A percentile compares a stretch with the other conserved stretches of the same genome.
Conservation (phyloP, 441 rosid genomes). For the Populus hybrid region DNA sequence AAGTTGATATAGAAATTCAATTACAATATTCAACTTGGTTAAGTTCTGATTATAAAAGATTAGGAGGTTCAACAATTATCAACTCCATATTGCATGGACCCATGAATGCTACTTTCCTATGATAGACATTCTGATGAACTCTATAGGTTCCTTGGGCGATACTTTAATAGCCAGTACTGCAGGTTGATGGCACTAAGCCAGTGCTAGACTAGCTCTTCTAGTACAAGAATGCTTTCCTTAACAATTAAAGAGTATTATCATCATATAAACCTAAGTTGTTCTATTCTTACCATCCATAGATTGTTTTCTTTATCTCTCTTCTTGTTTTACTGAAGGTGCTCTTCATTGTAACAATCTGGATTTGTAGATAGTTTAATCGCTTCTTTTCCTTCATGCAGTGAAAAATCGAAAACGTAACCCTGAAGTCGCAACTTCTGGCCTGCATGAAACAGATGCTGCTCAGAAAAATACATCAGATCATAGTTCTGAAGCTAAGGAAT, state of each 20-base stretch:
- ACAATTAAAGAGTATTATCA: not conserved
- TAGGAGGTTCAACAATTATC: not conserved
- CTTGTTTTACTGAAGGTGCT: slow-evolving; percentile 9
- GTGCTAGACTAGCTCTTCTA: not conserved
- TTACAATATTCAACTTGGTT: not conserved
- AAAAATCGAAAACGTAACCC: slow-evolving; percentile 39
- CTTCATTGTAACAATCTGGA: not conserved
- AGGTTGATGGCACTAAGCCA: not conserved
- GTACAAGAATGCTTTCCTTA: not conserved
- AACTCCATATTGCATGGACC: not conserved
- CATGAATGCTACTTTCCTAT: not conserved
- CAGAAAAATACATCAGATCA: slow-evolving; percentile 22
- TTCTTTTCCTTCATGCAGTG: slow-evolving; percentile 42
- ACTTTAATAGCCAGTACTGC: not conserved
- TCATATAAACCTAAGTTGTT: not conserved
- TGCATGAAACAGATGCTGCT: slow-evolving; percentile 30
- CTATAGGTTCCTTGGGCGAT: not conserved
- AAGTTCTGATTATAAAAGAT: not conserved
- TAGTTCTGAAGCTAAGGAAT: slow-evolving; percentile 32
- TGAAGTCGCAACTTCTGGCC: slow-evolving; percentile 24
- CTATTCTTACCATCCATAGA: not conserved
- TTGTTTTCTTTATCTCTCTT: slow-evolving; percentile 4
- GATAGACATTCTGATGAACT: not conserved
- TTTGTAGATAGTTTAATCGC: not conserved
- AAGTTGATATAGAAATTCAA: not conserved